Evolutionary conservation across 108 stramenopile species (phyloP).

Genomic region (Cyclostephanos invisitatus): DNA sequence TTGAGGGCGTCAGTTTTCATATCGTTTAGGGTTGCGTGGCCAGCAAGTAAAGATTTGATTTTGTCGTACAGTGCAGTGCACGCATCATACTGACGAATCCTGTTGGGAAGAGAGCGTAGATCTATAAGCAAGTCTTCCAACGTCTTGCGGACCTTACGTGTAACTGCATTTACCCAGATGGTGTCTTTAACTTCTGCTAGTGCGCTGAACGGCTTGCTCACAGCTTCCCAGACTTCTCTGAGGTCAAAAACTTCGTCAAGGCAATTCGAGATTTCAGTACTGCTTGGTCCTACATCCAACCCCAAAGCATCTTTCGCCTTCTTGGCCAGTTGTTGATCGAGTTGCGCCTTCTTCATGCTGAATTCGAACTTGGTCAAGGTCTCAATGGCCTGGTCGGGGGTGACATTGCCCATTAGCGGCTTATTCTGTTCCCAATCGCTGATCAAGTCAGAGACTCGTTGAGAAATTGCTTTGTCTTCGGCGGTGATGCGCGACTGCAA

Average conservation of each 20-base stretch:
- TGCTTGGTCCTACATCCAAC: constrained; percentile 65
- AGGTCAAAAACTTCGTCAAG: constrained; percentile 82
- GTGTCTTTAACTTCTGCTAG: constrained; percentile 85
- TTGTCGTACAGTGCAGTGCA: constrained; percentile 81
- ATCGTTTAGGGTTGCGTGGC: constrained; percentile 81
- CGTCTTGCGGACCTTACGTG: constrained; percentile 83
- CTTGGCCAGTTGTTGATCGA: constrained; percentile 78
- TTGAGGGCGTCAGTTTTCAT: constrained; percentile 96
- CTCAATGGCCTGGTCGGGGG: constrained; percentile 82
- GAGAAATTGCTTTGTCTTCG: constrained; percentile 85
- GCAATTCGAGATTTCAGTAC: constrained; percentile 57
- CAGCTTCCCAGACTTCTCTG: constrained; percentile 91
- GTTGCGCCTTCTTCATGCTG: constrained; percentile 70
- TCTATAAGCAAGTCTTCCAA: constrained; percentile 87
- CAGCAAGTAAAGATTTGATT: constrained; percentile 69
- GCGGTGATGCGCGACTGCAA: constrained; percentile 91
- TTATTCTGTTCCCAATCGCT: constrained; percentile 84
- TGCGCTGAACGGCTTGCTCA: constrained; percentile 62
- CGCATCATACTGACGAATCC: constrained; percentile 96
- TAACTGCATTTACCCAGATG: constrained; percentile 83
- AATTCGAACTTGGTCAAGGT: constrained; percentile 83
- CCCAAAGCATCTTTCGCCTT: constrained; percentile 89
- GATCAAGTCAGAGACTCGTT: constrained; percentile 71
- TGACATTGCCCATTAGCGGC: constrained; percentile 84
- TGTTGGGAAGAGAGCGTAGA: constrained; percentile 90